phyloP scores from a whole-genome alignment of 2,329 filamentous ascomycete species.

The Colletotrichum tropicicola region DNA sequence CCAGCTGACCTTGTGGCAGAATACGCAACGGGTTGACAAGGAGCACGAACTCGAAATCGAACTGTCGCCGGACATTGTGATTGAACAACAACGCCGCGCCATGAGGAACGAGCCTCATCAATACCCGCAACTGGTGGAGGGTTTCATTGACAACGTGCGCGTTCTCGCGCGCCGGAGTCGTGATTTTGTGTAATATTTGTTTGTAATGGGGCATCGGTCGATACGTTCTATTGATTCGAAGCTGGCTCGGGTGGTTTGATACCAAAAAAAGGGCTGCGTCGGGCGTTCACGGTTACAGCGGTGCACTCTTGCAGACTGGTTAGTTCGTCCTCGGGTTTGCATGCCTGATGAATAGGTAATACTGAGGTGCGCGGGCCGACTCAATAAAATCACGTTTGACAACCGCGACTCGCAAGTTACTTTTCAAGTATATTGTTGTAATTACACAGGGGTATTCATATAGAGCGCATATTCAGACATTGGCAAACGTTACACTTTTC shows the following conservation, averaged over 20 bases:
- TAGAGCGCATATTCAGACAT: not conserved
- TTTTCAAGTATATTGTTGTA: not conserved
- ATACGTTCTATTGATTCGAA: not conserved
- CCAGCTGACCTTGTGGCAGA: slow-evolving; percentile 38
- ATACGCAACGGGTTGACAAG: slow-evolving; percentile 58
- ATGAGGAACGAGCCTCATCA: slow-evolving; percentile 61
- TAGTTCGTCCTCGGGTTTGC: not conserved
- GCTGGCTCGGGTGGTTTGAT: slow-evolving; percentile 24
- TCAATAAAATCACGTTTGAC: not conserved
- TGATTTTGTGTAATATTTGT: slow-evolving; percentile 38
- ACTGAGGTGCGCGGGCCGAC: not conserved
- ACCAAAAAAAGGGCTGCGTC: slow-evolving; percentile 19
- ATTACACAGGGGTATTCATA: not conserved
- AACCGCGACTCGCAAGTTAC: not conserved
- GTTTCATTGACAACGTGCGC: slow-evolving; percentile 78
- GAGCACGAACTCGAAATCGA: slow-evolving; percentile 87
- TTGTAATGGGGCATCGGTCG: too few relatives aligned
- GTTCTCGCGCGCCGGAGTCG: slow-evolving; percentile 59
- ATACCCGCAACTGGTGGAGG: slow-evolving; percentile 75
- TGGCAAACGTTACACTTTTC: not conserved
- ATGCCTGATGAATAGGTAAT: not conserved
- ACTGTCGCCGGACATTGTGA: slow-evolving; percentile 68
- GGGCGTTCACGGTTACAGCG: slow-evolving; percentile 16
- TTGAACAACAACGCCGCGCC: slow-evolving; percentile 71
- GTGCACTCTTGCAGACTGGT: slow-evolving; percentile 9